Evolutionary conservation across 1,284 basidiomycete genomes (phyloP), one percentile per base, ranked within the genome.

Genomic region (Cryptococcus sp.): DNA sequence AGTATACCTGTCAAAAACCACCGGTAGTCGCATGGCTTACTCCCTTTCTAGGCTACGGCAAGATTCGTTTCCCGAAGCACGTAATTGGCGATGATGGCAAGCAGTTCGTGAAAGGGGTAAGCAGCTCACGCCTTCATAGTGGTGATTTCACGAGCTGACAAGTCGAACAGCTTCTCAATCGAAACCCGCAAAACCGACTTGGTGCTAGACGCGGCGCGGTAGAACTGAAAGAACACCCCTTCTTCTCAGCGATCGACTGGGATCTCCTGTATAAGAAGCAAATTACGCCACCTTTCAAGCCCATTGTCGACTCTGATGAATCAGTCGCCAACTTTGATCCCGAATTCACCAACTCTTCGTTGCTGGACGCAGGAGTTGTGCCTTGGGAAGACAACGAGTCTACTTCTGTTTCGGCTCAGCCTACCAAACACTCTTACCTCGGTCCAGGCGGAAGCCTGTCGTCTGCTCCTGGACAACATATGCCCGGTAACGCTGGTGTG

Each of bases 71-170:
- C 82, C 96, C 96, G 29, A 77, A 76, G 26, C 89, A 93, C 70
- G 94, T 97, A 34, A 98, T 99, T 69, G 88, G 89, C 60, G 96
- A 99, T 69, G 94, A 98, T 58, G 96, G 96, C 55, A 99, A 99
- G 81, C 91, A 96, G 80, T 99, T 99, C 68, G 96, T 99, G 73
- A 99, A 99, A 80, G 93, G 93, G 59, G 91, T 94, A 70, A 81
- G 89, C 85, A 10, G 8, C 29, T 34, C 29, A 10, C 20, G 17
- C 1, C n/a, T 37, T 15, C 29, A 25, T 3, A n/a, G 13, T 17
- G n/a, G 40, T 51, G 17, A 46, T 34, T 15, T 11, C 3, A 15
- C 41, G n/a, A 11, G n/a, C 34, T n/a, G 29, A 20, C 29, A 25
- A 25, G 3, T 61, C 34, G 15, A 46, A 34, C 65, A 95, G 93